A percentile compares a stretch with the other conserved stretches of the same genome.
Evolutionary conservation across 2,329 filamentous ascomycete species (phyloP).

Genomic region (Claviceps maximensis): DNA sequence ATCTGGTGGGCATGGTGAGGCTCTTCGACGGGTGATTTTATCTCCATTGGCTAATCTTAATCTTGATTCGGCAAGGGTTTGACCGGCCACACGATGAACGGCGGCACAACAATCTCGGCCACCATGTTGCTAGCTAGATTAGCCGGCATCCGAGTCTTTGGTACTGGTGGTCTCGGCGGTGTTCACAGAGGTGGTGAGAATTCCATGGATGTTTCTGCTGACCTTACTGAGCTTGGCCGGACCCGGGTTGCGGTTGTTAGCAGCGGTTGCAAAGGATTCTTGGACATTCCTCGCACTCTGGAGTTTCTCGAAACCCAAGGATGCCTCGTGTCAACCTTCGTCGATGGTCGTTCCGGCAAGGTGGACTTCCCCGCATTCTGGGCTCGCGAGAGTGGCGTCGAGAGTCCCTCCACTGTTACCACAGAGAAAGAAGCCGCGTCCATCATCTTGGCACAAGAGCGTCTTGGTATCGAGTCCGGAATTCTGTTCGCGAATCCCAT

Average conservation of each 20-base stretch:
- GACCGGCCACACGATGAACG: constrained; percentile 57
- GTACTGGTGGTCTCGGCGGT: constrained; percentile 85
- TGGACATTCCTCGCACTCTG: constrained; percentile 81
- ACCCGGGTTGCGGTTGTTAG: constrained; percentile 80
- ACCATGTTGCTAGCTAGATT: constrained; percentile 83
- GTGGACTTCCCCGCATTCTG: constrained; percentile 91
- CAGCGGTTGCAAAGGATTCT: constrained; percentile 89
- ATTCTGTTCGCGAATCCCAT: constrained; percentile 85
- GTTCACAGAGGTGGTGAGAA: constrained; percentile 81
- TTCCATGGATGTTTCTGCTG: constrained; percentile 87
- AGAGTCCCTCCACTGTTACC: constrained; percentile 62
- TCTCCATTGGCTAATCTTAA: background rate
- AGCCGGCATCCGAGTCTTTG: constrained; percentile 85
- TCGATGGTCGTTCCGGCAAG: constrained; percentile 57
- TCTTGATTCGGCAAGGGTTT: constrained; percentile 34
- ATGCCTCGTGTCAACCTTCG: constrained; percentile 78
- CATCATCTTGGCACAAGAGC: constrained; percentile 71
- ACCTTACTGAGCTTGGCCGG: constrained; percentile 83
- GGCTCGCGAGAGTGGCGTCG: constrained; percentile 71
- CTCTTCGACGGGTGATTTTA: constrained; percentile 8
- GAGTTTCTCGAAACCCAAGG: constrained; percentile 63
- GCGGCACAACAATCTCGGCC: constrained; percentile 84
- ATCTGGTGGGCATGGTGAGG: constrained; percentile 61
- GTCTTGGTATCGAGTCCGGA: constrained; percentile 61
- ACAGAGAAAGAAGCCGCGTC: constrained; percentile 73